Conservation (phyloP, 108 stramenopile genomes). For the Nannochloropsis gaditana region DNA sequence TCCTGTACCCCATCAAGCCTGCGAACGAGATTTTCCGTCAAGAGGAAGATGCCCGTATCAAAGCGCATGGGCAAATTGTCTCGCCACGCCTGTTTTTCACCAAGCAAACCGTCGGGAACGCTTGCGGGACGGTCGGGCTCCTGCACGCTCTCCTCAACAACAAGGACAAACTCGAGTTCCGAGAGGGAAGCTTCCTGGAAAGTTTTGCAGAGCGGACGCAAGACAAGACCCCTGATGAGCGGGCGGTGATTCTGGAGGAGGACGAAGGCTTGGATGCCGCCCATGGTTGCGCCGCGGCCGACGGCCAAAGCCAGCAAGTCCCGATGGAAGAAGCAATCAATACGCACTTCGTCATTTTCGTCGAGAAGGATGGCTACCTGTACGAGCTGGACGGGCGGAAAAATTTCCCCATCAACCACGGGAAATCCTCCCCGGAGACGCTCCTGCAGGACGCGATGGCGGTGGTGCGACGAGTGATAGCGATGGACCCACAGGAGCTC, state of each 20-base stretch:
- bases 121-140: constrained; percentile 53
- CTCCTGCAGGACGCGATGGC: constrained; percentile 44
- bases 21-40: constrained; percentile 41
- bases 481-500: constrained; percentile 52
- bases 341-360: constrained; percentile 57
- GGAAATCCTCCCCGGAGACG: constrained; percentile 44
- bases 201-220: constrained; percentile 44
- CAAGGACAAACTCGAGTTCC: constrained; percentile 12
- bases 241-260: constrained; percentile 46
- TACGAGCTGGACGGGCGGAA: constrained; percentile 58
- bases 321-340: constrained; percentile 48
- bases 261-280: constrained; percentile 50
- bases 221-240: constrained; percentile 41
- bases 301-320: constrained; percentile 52
- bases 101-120: constrained; percentile 56
- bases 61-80: constrained; percentile 39
- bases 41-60: constrained; percentile 43
- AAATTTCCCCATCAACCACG: constrained; percentile 51
- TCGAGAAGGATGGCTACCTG: constrained; percentile 48
- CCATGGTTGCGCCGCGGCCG: constrained; percentile 46
- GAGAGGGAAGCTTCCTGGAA: constrained; percentile 44
- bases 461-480: constrained; percentile 49
- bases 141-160: background rate
- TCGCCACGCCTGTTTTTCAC: constrained; percentile 40
- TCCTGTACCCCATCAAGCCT: constrained; percentile 54